Base-by-base conservation (phyloP, 192 early-diverging fungal genomes). In the Nowakowskiella sp. region DNA sequence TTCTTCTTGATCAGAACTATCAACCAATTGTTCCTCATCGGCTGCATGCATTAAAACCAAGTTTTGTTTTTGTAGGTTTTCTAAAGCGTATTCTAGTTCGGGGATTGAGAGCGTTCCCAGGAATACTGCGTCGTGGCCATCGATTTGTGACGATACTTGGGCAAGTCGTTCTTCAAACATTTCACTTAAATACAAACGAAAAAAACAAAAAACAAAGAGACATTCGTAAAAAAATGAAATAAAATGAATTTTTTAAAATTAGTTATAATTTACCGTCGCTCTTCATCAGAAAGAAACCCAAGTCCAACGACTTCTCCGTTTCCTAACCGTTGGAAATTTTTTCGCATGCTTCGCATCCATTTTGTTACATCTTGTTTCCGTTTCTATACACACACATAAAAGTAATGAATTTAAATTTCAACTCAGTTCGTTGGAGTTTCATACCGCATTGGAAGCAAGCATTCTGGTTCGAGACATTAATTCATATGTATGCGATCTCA, bases 291-390 rank as follows among this genome's bases (percentile, higher is more conserved):
- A 5, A 73, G 50, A 42, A 64, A 55, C 4, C 67, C 74, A 2
- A 62, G 31, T 2, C 39, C 10, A 4, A 67, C 64, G n/a, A 74
- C 51, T 36, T 70, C 49, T 3, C 70, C 70, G 33, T 47, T 59
- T 26, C 71, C 68, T 13, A 68, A 43, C 50, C 68, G 51, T 54
- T 72, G 68, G 44, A 71, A 69, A 44, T 69, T 44, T 39, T 65
- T 67, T 51, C 68, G 58, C 33, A 72, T 72, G n/a, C 56, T 44
- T 26, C 53, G 36, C 72, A 78, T 76, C 76, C 76, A 78, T 42
- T 78, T 75, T 2, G 42, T 42, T 26, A 75, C 65, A 42, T 78
- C 76, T 46, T 75, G 69, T 47, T 78, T 78, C 39, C 70, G 55
- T 45, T 65, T 70, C 61, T 71, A 25, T 1, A 27, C 25, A 19